Conservation (phyloP, 1,139 yeast genomes). For the Arxiozyma bovina region DNA sequence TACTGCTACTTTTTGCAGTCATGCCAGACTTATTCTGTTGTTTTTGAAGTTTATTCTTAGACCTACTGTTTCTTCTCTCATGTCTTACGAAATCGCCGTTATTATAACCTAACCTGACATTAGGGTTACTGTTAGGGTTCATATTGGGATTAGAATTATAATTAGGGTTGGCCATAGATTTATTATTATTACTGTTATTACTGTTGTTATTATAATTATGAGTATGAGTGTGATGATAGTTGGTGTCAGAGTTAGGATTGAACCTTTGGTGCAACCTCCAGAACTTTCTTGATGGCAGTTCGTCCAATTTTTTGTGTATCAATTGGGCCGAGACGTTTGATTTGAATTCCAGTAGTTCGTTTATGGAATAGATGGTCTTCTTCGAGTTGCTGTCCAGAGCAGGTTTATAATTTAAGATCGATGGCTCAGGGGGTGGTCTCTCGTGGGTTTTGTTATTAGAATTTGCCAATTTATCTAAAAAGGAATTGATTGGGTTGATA, state of each 20-base stretch:
- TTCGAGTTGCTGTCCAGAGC: constrained; percentile 5
- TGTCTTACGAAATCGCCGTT: not conserved
- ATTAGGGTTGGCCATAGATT: not conserved
- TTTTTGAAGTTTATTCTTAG: not conserved
- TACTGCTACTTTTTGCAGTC: constrained; percentile 7
- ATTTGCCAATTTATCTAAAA: not conserved
- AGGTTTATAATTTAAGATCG: constrained; percentile 19
- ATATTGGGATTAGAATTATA: too few relatives aligned
- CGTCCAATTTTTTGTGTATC: constrained; percentile 9
- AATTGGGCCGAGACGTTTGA: constrained; percentile 13
- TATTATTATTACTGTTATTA: constrained; percentile 8
- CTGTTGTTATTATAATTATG: constrained; percentile 6
- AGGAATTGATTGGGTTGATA: not conserved
- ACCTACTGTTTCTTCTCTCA: constrained; percentile 1
- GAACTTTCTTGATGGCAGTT: constrained; percentile 28
- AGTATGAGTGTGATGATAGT: not conserved
- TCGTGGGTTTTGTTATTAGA: not conserved
- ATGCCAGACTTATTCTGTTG: not conserved
- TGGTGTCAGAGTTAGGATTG: constrained; percentile 12
- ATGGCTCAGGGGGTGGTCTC: not conserved
- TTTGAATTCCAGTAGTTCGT: constrained; percentile 13
- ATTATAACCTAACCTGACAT: not conserved
- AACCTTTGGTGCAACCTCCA: constrained; percentile 28
- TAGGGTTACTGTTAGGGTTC: not conserved
- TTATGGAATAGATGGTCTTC: constrained; percentile 18